These are phyloP conservation scores for Pseudozyma pruni DNA, from an alignment of 1,284 basidiomycete genomes.

Conservation along the genomic window DNA sequence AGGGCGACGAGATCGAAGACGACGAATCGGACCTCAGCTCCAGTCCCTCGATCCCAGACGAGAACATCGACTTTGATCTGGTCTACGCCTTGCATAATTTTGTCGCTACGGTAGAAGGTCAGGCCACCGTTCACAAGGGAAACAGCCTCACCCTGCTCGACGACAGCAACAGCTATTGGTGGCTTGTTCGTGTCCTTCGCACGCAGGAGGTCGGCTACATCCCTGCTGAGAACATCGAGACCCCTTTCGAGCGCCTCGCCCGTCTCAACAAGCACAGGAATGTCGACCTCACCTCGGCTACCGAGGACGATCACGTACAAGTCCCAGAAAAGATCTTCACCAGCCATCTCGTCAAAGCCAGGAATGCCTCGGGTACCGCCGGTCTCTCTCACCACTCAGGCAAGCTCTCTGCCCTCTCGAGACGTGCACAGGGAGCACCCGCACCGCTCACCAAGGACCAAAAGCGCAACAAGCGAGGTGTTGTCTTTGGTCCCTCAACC, in stretches of 20 bases:
- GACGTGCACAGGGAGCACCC: slow-evolving; percentile 52
- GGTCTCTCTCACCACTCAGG: slow-evolving; percentile 61
- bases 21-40: slow-evolving; percentile 66
- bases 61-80: slow-evolving; percentile 68
- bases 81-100: slow-evolving; percentile 68
- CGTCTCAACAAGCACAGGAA: slow-evolving; percentile 97
- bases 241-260: slow-evolving; percentile 93
- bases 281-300: slow-evolving; percentile 75
- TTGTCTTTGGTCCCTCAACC: slow-evolving; percentile 62
- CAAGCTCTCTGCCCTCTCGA: slow-evolving; percentile 65
- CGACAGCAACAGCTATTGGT: slow-evolving; percentile 68
- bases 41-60: slow-evolving; percentile 67
- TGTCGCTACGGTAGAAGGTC: slow-evolving; percentile 66
- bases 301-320: slow-evolving; percentile 65
- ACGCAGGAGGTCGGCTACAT: slow-evolving; percentile 97
- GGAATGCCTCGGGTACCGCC: slow-evolving; percentile 46
- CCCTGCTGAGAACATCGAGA: slow-evolving; percentile 98
- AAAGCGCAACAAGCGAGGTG: slow-evolving; percentile 55
- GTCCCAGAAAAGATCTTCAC: slow-evolving; percentile 53
- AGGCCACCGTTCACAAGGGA: slow-evolving; percentile 67
- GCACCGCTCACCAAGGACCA: slow-evolving; percentile 44
- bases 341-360: slow-evolving; percentile 61
- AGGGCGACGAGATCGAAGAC: slow-evolving; percentile 58
- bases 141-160: slow-evolving; percentile 67
- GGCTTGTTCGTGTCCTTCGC: slow-evolving; percentile 66